Evolutionary conservation across 2,329 filamentous ascomycete genomes (phyloP).

Genomic region (Coniella lustricola): DNA sequence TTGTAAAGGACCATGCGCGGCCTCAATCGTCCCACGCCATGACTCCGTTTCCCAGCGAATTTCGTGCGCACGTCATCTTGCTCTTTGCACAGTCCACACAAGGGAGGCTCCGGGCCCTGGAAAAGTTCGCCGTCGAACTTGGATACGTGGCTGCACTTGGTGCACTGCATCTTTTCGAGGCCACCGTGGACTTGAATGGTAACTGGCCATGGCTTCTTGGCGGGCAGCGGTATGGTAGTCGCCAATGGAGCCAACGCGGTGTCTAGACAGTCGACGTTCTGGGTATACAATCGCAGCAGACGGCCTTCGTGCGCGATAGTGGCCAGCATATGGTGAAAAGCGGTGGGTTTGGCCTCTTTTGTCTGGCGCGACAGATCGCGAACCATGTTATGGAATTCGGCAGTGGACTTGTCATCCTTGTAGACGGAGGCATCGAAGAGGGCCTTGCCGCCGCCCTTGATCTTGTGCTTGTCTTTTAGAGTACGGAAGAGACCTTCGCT

Average conservation of each 20-base stretch:
- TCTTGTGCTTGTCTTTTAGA: conserved; percentile 76
- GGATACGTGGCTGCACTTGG: conserved; percentile 75
- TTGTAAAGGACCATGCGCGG: conserved; percentile 97
- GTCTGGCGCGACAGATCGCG: conserved; percentile 77
- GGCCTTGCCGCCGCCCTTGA: conserved; percentile 84
- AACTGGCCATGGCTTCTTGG: conserved; percentile 85
- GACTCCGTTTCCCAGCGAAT: conserved; percentile 78
- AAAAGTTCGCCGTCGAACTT: conserved; percentile 76
- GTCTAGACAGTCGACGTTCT: conserved; percentile 96
- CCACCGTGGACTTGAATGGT: conserved; percentile 93
- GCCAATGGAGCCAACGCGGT: conserved; percentile 71
- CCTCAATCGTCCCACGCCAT: conserved; percentile 82
- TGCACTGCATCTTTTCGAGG: conserved; percentile 92
- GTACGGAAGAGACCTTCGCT: conserved; percentile 82
- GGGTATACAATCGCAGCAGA: conserved; percentile 83
- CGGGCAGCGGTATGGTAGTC: conserved; percentile 72
- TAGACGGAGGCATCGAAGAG: conserved; percentile 98
- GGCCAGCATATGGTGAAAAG: conserved; percentile 89
- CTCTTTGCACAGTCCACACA: conserved; percentile 67
- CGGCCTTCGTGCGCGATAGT: conserved; percentile 82
- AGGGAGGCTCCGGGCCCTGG: conserved; percentile 73
- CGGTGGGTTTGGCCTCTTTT: conserved; percentile 69
- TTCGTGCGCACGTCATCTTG: conserved; percentile 70
- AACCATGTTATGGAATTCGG: conserved; percentile 94
- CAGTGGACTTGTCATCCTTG: conserved; percentile 80